A percentile compares a stretch with the other conserved stretches of the same genome.
phyloP scores from a whole-genome alignment of 176 grass and related monocot genomes.

The Guadua angustifolia region DNA sequence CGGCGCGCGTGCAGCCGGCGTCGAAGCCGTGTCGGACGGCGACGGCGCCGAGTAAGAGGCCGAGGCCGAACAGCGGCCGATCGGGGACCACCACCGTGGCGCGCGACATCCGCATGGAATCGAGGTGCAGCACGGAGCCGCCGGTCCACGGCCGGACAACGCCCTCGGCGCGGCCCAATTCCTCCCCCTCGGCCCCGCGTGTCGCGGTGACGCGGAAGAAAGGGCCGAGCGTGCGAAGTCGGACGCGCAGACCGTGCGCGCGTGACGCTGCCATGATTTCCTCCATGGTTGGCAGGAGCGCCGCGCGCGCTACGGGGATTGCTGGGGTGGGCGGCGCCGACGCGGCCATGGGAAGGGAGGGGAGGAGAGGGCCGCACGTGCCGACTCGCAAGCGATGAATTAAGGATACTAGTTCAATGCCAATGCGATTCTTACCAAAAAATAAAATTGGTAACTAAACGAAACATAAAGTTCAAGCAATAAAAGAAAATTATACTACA shows the following conservation, averaged over 20 bases:
- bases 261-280: constrained; percentile 68
- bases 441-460: no score
- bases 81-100: constrained; percentile 56
- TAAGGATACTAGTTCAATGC: no score
- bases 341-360: constrained; percentile 13
- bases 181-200: constrained; percentile 5
- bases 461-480: no score
- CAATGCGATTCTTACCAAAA: no score
- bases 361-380: not conserved
- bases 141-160: constrained; percentile 65
- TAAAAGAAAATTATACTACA: no score
- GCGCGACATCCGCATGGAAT: constrained; percentile 76
- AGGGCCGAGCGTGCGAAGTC: constrained; percentile 50
- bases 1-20: constrained; percentile 69
- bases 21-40: constrained; percentile 85
- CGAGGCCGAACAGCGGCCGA: constrained; percentile 78
- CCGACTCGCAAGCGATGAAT: not conserved
- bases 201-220: constrained; percentile 69
- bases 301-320: not conserved
- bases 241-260: constrained; percentile 56
- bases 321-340: not conserved
- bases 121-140: constrained; percentile 70
- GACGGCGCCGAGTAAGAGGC: constrained; percentile 83
- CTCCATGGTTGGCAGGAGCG: constrained; percentile 63
- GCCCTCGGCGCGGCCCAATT: constrained; percentile 80